Evolutionary conservation across 2,329 filamentous ascomycete species (phyloP), one percentile per base, ranked within the genome.

Genomic region (Aspergillus quadrilineatus): DNA sequence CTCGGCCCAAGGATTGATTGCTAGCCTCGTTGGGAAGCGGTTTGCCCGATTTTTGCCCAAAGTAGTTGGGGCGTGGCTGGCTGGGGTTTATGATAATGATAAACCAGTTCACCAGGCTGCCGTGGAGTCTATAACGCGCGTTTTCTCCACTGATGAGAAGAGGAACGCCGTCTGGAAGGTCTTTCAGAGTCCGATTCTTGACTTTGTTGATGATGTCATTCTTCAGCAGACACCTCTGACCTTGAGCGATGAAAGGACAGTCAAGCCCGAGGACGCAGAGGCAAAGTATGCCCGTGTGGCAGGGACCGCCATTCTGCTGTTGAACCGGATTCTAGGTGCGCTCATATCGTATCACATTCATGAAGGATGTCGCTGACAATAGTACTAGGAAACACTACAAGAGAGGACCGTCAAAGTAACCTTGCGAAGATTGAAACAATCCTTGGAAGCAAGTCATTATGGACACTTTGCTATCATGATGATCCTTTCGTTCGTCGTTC

Each of bases 1-100:
- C 70, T 80, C 76, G 9, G 72, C 96, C 26, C 92, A 95, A 67
- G 85, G 85, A 30, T 76, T 79, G 26, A 77, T 88, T 37, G 81
- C 83, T 43, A 74, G 75, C 6, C 77, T 80, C 29, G 79, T 79
- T 52, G 89, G 91, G 48, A 96, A 94, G 79, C 85, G 92, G 59
- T 90, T 96, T 76, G 91, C 90, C 60, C 89, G 85, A 61, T 82
- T 88, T 65, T 81, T 99, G 60, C 86, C 90, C 10, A 86, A 83
- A 58, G 80, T 95, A 36, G 86, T 95, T 45, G 92, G 89, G 8
- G 82, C 90, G n/a, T 99, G 95, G 94, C 82, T 97, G 10, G 89
- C 90, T 6, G 94, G 93, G 1, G 83, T 89, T 1, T 96, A 92
- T 69, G 94, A 99, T 72, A 88, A 85, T 63, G 93, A 99, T 69